phyloP scores from a whole-genome alignment of 805 yeast species.

The Yamadazyma kitorensis region DNA sequence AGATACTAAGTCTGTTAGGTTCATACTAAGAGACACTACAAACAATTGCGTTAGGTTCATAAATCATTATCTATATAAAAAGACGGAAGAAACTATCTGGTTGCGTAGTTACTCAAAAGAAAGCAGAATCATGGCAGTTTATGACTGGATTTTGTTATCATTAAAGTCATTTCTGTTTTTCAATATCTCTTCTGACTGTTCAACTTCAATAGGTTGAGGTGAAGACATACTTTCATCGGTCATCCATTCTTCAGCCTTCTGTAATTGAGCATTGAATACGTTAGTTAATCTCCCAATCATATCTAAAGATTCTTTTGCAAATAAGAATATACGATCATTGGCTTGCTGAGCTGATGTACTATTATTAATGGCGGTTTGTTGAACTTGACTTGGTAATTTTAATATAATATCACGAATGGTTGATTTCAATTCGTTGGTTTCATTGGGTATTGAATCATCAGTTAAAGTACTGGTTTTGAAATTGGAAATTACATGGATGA shows the following conservation, averaged over 20 bases:
- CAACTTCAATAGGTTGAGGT: too few relatives aligned
- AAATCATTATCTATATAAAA: too few relatives aligned
- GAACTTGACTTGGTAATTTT: slow-evolving; percentile 54
- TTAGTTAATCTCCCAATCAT: slow-evolving; percentile 80
- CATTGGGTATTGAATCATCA: slow-evolving; percentile 29
- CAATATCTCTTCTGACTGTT: too few relatives aligned
- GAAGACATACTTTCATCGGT: slow-evolving; percentile 32
- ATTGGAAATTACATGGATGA: slow-evolving; percentile 79
- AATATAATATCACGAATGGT: slow-evolving; percentile 78
- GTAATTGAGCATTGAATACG: slow-evolving; percentile 82
- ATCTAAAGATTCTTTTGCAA: slow-evolving; percentile 87
- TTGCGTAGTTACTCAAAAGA: too few relatives aligned
- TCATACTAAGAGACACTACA: too few relatives aligned
- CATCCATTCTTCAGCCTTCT: slow-evolving; percentile 84
- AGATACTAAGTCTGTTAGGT: too few relatives aligned
- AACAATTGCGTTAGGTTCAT: too few relatives aligned
- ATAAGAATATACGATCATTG: slow-evolving; percentile 67
- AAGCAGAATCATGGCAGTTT: too few relatives aligned
- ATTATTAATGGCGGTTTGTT: slow-evolving; percentile 39
- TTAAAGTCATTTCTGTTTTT: slow-evolving; percentile 1
- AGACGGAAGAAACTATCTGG: too few relatives aligned
- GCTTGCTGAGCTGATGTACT: slow-evolving; percentile 20
- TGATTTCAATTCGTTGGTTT: slow-evolving; percentile 43
- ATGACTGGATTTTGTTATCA: too few relatives aligned
- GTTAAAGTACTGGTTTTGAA: slow-evolving; percentile 52